Conservation (phyloP, 23 red algal genomes). For the Gracilaria domingensis region DNA sequence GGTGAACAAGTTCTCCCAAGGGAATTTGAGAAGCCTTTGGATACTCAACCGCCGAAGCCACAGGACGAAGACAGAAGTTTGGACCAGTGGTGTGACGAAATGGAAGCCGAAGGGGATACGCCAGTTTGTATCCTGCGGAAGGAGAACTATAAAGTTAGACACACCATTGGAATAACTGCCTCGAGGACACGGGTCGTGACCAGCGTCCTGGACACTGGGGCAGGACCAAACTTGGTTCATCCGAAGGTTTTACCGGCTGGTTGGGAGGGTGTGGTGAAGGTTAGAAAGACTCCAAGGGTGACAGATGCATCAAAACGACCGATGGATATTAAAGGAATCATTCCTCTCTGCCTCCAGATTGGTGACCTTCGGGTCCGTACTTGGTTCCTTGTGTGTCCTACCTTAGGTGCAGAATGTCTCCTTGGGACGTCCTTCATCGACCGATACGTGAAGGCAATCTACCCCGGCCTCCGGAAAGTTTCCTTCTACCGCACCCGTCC, state of each 20-base stretch:
- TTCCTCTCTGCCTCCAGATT: neutral
- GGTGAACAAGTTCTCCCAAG: no score
- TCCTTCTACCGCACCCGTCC: conserved; percentile 3
- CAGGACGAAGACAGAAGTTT: neutral
- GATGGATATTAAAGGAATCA: conserved; percentile 16
- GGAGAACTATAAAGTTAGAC: neutral
- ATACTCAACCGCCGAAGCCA: neutral
- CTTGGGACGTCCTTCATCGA: neutral
- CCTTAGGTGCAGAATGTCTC: neutral
- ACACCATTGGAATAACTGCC: no score
- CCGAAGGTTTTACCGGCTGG: neutral
- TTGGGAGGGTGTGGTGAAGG: neutral
- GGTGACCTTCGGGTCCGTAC: neutral
- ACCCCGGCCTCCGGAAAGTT: neutral
- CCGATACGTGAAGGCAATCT: neutral
- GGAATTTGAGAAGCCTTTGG: no score
- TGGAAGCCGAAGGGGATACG: neutral
- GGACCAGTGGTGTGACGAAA: conserved; percentile 8
- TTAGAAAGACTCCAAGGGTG: neutral
- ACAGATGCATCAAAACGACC: conserved; percentile 1
- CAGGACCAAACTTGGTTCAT: no score
- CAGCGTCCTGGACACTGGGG: neutral
- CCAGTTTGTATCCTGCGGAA: conserved; percentile 11
- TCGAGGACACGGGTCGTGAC: neutral
- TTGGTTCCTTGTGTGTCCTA: neutral